Evolutionary conservation across 345 rosid genomes (phyloP).

Genomic region (Linum tenue): DNA sequence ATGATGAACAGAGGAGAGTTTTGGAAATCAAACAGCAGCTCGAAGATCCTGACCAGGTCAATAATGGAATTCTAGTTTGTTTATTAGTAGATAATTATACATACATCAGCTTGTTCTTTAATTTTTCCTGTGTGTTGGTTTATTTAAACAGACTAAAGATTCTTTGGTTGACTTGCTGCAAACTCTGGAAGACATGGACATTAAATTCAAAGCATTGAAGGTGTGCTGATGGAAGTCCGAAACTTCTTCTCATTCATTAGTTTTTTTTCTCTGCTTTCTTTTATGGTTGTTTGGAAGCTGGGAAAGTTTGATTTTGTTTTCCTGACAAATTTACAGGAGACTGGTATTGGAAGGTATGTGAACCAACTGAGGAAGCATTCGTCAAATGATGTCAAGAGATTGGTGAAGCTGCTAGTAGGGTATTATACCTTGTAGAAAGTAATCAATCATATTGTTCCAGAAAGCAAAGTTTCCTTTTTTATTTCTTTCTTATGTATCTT

Average conservation of each 20-base stretch:
- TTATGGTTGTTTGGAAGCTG: background rate
- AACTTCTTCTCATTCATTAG: background rate
- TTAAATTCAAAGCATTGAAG: conserved; percentile 88
- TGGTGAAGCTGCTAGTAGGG: conserved; percentile 87
- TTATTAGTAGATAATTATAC: too few species aligned
- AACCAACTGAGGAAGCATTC: conserved; percentile 64
- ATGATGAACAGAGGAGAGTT: conserved; percentile 81
- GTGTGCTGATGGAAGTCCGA: conserved; percentile 31
- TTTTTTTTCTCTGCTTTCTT: conserved; percentile 9
- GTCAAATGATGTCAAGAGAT: conserved; percentile 59
- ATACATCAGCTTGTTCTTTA: too few species aligned
- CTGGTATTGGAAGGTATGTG: conserved; percentile 70
- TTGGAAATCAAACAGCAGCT: conserved; percentile 74
- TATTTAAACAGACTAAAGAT: conserved; percentile 64
- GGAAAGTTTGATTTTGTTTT: too few species aligned
- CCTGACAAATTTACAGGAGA: conserved; percentile 58
- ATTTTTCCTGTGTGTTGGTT: conserved; percentile 6
- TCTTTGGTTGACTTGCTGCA: conserved; percentile 83
- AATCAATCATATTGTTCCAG: too few species aligned
- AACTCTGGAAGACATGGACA: conserved; percentile 88
- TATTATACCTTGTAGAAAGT: too few species aligned
- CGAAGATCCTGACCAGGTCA: conserved; percentile 95
- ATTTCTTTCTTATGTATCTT: too few species aligned
- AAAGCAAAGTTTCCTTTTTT: background rate
- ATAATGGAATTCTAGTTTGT: too few species aligned